Evolutionary conservation across 371 early-diverging fungal species (phyloP).

Genomic region (Coemansia sp.): DNA sequence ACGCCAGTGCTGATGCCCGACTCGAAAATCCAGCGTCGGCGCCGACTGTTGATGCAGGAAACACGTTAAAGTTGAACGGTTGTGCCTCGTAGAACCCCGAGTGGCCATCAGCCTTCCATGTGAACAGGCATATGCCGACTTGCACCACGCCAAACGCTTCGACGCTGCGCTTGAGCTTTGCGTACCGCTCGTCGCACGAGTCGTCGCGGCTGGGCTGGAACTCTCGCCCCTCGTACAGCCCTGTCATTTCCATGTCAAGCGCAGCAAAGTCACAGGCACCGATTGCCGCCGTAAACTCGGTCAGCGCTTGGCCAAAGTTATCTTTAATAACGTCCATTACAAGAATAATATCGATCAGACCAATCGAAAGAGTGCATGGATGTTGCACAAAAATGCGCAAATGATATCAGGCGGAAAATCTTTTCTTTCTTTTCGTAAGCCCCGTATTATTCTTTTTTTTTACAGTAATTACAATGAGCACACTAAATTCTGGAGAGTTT

Average conservation of each 20-base stretch:
- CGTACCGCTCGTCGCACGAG: constrained; percentile 62
- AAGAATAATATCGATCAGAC: background rate
- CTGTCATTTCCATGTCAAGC: constrained; percentile 86
- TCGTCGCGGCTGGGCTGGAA: constrained; percentile 52
- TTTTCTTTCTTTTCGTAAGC: background rate
- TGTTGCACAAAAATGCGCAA: too few species aligned
- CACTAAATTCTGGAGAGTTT: background rate
- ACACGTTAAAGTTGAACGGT: constrained; percentile 88
- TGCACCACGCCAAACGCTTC: constrained; percentile 67
- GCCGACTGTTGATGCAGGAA: constrained; percentile 65
- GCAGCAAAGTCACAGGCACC: constrained; percentile 73
- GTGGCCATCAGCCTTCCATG: constrained; percentile 55
- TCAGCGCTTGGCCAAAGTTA: constrained; percentile 62
- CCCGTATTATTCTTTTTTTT: background rate
- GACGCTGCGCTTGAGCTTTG: constrained; percentile 61
- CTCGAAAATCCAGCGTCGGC: constrained; percentile 65
- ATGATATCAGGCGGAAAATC: background rate
- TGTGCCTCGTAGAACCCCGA: constrained; percentile 68
- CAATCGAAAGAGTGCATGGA: background rate
- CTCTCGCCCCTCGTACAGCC: constrained; percentile 48
- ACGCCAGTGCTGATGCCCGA: constrained; percentile 75
- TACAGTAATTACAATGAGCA: background rate
- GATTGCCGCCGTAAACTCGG: constrained; percentile 63
- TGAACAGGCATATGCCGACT: constrained; percentile 79
- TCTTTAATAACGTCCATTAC: constrained; percentile 75